Evolutionary conservation across 192 early-diverging fungal species (phyloP).

Genomic region (Podila horticola): DNA sequence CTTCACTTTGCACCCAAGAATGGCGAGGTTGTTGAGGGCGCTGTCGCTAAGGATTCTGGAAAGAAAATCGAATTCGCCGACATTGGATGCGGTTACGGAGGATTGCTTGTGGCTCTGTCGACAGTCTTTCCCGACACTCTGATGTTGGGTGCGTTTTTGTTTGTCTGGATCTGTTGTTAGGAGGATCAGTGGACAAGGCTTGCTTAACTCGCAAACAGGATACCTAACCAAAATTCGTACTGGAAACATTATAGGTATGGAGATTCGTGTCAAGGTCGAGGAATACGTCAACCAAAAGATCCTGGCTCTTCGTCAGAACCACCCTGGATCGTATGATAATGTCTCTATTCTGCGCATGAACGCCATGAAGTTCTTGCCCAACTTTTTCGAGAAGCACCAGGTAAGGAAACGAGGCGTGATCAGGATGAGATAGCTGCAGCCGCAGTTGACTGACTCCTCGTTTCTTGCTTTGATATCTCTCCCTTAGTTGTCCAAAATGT

Average conservation of each 20-base stretch:
- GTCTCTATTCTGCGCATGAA: conserved; percentile 98
- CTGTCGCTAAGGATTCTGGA: conserved; percentile 34
- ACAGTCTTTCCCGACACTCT: conserved; percentile 92
- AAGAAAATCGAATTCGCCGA: conserved; percentile 94
- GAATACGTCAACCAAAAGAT: conserved; percentile 93
- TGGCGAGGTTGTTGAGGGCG: conserved; percentile 29
- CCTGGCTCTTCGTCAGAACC: conserved; percentile 79
- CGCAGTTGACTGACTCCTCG: too few species aligned
- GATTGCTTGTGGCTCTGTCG: conserved; percentile 86
- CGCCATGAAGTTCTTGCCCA: conserved; percentile 98
- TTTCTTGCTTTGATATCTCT: not conserved
- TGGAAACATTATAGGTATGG: conserved; percentile 75
- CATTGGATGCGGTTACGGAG: conserved; percentile 98
- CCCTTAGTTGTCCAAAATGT: conserved; percentile 88
- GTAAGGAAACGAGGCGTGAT: conserved; percentile 38
- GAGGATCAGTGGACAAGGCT: not conserved
- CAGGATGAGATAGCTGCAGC: too few species aligned
- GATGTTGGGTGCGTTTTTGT: conserved; percentile 75
- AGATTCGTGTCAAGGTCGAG: conserved; percentile 96
- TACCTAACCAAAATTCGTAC: too few species aligned
- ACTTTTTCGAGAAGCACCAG: conserved; percentile 97
- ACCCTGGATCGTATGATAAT: conserved; percentile 91
- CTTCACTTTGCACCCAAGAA: conserved; percentile 60
- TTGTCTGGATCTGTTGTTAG: not conserved
- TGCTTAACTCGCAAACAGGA: too few species aligned